Evolutionary conservation across 1,284 basidiomycete species (phyloP).

Genomic region (Papiliotrema fonsecae): DNA sequence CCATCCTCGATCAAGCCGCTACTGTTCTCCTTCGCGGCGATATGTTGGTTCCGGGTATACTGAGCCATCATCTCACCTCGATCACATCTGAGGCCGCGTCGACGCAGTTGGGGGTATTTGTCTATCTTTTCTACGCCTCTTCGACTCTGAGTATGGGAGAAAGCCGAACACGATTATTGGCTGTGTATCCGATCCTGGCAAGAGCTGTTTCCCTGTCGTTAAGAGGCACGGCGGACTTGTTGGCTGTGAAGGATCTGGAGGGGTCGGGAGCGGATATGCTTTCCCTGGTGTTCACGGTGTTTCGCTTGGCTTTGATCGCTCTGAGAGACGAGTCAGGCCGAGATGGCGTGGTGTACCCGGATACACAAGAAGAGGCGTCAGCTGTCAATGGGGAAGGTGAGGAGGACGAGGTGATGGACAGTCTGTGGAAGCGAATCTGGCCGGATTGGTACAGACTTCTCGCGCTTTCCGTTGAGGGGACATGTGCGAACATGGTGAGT

Average conservation of each 20-base stretch:
- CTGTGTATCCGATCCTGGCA: constrained; percentile 33
- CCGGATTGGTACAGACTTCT: constrained; percentile 38
- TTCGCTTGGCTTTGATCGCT: constrained; percentile 25
- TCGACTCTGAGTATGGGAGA: constrained; percentile 12
- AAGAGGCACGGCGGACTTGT: constrained; percentile 26
- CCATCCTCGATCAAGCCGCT: constrained; percentile 16
- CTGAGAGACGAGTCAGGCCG: constrained; percentile 6
- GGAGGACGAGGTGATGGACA: constrained; percentile 15
- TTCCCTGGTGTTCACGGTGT: constrained; percentile 23
- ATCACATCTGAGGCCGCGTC: constrained; percentile 17
- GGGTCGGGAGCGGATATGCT: constrained; percentile 31
- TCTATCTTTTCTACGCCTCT: constrained; percentile 27
- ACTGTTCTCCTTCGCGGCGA: constrained; percentile 27
- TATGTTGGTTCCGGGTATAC: constrained; percentile 13
- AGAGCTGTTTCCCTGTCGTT: constrained; percentile 27
- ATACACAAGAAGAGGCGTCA: neutral
- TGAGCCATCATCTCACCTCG: constrained; percentile 13
- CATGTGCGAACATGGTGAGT: constrained; percentile 31
- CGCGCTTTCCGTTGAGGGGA: constrained; percentile 18
- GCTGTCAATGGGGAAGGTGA: neutral
- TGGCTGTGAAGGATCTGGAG: constrained; percentile 22
- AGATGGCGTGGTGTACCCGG: neutral
- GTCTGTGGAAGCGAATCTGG: constrained; percentile 36
- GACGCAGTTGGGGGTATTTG: constrained; percentile 25
- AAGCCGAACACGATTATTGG: constrained; percentile 13